A percentile compares a stretch with the other conserved stretches of the same genome.
phyloP scores from a whole-genome alignment of 345 rosid species.

The Populus simonii region DNA sequence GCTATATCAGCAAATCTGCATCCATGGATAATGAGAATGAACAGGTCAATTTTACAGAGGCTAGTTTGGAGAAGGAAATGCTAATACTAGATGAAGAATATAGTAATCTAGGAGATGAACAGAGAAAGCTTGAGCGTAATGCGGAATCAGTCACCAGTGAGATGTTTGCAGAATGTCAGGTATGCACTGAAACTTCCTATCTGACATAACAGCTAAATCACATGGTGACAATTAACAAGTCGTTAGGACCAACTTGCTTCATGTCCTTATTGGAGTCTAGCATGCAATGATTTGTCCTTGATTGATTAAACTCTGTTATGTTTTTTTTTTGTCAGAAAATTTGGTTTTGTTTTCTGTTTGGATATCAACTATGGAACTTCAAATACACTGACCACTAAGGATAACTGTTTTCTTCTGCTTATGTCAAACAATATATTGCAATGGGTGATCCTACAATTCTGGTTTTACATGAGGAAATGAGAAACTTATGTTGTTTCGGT shows the following conservation, averaged over 20 bases:
- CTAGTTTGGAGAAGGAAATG: slow-evolving; percentile 72
- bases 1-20: slow-evolving; percentile 22
- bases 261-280: neutral
- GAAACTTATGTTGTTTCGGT: neutral
- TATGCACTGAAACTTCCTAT: slow-evolving; percentile 18
- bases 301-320: neutral
- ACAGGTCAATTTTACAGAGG: slow-evolving; percentile 42
- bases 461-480: neutral
- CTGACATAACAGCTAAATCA: neutral
- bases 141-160: slow-evolving; percentile 93
- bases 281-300: neutral
- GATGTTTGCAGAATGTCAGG: slow-evolving; percentile 97
- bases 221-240: neutral
- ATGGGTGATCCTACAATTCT: neutral
- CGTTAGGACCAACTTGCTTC: neutral
- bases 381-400: neutral
- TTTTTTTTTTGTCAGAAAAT: neutral
- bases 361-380: neutral
- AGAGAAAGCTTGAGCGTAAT: slow-evolving; percentile 82
- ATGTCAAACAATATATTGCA: neutral
- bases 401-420: neutral
- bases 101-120: slow-evolving; percentile 65
- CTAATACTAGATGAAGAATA: slow-evolving; percentile 51
- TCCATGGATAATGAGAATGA: slow-evolving; percentile 21
- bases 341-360: neutral